Conservation (phyloP, 306 rosid species). For the Prunus salicina region DNA sequence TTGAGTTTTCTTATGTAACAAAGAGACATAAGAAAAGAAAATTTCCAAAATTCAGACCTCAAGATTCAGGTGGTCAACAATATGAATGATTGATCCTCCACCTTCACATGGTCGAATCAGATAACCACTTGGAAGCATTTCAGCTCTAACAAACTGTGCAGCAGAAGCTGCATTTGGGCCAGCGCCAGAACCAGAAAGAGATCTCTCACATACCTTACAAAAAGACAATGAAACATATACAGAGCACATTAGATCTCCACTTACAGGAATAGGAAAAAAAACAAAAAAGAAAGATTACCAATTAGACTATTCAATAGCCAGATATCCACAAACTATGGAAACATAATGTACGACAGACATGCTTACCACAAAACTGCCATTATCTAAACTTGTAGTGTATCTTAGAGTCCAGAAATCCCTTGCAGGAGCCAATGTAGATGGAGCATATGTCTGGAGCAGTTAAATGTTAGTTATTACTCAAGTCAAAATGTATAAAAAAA, state of each 20-base stretch:
- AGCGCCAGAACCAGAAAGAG: constrained; percentile 90
- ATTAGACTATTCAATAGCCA: not conserved
- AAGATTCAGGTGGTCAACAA: constrained; percentile 93
- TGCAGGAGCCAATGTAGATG: constrained; percentile 94
- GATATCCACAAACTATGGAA: not conserved
- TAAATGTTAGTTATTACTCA: constrained; percentile 5
- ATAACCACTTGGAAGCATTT: constrained; percentile 93
- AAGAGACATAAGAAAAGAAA: not conserved
- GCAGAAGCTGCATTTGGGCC: constrained; percentile 78
- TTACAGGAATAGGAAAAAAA: not conserved
- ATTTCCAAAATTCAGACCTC: constrained; percentile 49
- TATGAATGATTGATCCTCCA: constrained; percentile 96
- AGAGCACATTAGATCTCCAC: not conserved
- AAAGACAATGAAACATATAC: not conserved
- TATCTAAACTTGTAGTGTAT: constrained; percentile 81
- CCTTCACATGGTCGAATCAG: constrained; percentile 96
- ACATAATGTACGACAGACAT: not conserved
- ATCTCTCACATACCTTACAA: constrained; percentile 89
- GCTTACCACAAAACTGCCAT: constrained; percentile 92
- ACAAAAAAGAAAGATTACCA: no score
- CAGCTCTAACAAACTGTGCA: constrained; percentile 81
- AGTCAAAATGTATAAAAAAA: not conserved
- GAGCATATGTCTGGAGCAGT: constrained; percentile 74
- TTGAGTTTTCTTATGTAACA: constrained; percentile 3
- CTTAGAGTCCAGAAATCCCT: constrained; percentile 98